phyloP scores from a whole-genome alignment of 1,139 yeast species.

The Yamadazyma sp. region DNA sequence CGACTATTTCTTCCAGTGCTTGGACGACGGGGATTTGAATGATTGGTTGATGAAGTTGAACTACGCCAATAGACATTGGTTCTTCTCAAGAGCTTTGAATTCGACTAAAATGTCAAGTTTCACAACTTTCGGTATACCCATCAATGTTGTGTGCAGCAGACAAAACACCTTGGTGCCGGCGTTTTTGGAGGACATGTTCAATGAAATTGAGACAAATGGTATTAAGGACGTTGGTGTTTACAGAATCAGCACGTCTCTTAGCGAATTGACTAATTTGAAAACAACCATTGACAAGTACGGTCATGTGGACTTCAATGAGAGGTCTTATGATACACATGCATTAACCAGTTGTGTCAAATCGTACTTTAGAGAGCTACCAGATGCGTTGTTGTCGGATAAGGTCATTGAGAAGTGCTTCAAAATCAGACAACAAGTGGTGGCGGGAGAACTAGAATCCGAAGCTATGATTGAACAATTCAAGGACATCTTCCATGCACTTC shows the following conservation, averaged over 20 bases:
- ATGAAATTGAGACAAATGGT: constrained; percentile 80
- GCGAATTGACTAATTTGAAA: constrained; percentile 71
- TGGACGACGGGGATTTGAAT: constrained; percentile 59
- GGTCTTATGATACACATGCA: constrained; percentile 82
- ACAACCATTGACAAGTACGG: constrained; percentile 73
- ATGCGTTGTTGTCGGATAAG: constrained; percentile 67
- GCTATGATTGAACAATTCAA: constrained; percentile 38
- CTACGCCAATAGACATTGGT: constrained; percentile 58
- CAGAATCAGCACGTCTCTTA: constrained; percentile 86
- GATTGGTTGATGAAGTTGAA: constrained; percentile 68
- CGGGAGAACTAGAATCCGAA: constrained; percentile 8
- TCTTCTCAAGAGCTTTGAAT: constrained; percentile 43
- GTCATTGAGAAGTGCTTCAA: constrained; percentile 51
- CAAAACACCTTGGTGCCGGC: constrained; percentile 64
- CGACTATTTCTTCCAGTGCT: constrained; percentile 71
- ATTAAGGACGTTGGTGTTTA: constrained; percentile 89
- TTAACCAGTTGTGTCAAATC: constrained; percentile 88
- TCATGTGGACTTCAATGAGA: constrained; percentile 54
- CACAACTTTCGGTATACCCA: constrained; percentile 86
- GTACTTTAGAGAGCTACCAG: constrained; percentile 85
- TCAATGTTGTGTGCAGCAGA: constrained; percentile 70
- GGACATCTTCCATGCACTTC: constrained; percentile 50
- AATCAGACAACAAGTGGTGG: constrained; percentile 30
- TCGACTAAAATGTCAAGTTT: constrained; percentile 17
- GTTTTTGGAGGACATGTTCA: constrained; percentile 62